These are phyloP conservation scores for Ceriops tagal DNA, from an alignment of 345 rosid species.

Conservation along the genomic window DNA sequence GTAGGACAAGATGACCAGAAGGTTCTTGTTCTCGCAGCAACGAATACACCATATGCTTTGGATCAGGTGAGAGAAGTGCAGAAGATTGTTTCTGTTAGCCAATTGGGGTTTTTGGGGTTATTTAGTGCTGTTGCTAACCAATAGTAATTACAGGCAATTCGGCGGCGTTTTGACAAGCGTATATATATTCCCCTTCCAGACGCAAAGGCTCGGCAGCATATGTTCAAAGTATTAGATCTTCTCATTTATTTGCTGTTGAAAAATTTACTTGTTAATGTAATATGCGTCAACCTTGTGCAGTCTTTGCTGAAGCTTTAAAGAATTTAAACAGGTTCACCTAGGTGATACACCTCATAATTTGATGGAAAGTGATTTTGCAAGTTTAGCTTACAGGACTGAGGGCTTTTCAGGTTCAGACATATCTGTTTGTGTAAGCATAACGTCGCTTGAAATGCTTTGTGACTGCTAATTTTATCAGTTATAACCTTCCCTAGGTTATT, in stretches of 20 bases:
- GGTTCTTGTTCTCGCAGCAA: slow-evolving; percentile 95
- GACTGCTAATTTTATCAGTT: background rate
- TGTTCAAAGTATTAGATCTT: slow-evolving; percentile 62
- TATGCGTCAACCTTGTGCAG: background rate
- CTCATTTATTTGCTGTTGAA: background rate
- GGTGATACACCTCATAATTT: slow-evolving; percentile 95
- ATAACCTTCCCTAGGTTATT: background rate
- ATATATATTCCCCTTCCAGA: slow-evolving; percentile 96
- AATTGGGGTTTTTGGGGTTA: background rate
- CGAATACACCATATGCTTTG: slow-evolving; percentile 88
- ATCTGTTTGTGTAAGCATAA: slow-evolving; percentile 75
- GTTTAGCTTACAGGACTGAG: slow-evolving; percentile 69
- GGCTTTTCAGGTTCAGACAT: slow-evolving; percentile 97
- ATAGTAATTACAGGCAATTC: slow-evolving; percentile 62
- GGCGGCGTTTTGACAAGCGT: slow-evolving; percentile 95
- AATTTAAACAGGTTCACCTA: slow-evolving; percentile 63
- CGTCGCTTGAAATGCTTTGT: background rate
- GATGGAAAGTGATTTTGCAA: slow-evolving; percentile 82
- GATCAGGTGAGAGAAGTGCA: slow-evolving; percentile 55
- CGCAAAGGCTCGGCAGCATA: slow-evolving; percentile 81
- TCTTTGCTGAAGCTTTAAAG: slow-evolving; percentile 1
- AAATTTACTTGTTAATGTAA: background rate
- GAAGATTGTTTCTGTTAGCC: slow-evolving; percentile 12
- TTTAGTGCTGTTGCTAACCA: slow-evolving; percentile 23
- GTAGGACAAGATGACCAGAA: slow-evolving; percentile 85